These are phyloP conservation scores for Schwanniomyces occidentalis DNA, from an alignment of 805 yeast species.

Conservation along the genomic window DNA sequence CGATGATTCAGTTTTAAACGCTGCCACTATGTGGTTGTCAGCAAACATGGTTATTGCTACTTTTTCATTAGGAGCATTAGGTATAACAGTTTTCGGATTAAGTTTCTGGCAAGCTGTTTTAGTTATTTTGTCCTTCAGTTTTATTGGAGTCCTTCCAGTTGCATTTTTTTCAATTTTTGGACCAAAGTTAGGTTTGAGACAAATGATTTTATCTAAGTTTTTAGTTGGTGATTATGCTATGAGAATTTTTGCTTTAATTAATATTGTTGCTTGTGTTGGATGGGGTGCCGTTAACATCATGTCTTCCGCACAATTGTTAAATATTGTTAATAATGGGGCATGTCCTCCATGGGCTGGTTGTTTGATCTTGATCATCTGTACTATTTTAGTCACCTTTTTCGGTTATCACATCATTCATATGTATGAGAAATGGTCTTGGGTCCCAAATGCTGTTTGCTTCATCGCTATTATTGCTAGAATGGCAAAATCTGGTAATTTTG, in stretches of 20 bases:
- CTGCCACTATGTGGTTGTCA: constrained; percentile 89
- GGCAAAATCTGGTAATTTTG: constrained; percentile 64
- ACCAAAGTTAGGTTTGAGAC: constrained; percentile 82
- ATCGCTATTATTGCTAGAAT: constrained; percentile 78
- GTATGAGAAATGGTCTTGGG: constrained; percentile 86
- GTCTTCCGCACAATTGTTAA: constrained; percentile 81
- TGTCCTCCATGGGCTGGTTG: constrained; percentile 94
- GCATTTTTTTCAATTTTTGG: constrained; percentile 85
- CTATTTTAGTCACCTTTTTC: constrained; percentile 73
- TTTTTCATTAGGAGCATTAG: constrained; percentile 68
- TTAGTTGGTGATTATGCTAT: constrained; percentile 74
- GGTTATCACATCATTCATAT: constrained; percentile 82
- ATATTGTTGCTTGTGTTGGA: constrained; percentile 85
- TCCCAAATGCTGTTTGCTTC: constrained; percentile 74
- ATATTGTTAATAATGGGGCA: constrained; percentile 64
- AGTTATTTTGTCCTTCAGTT: constrained; percentile 67
- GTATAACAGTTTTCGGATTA: constrained; percentile 60
- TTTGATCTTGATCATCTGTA: constrained; percentile 63
- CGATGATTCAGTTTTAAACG: constrained; percentile 62
- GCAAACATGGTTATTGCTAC: constrained; percentile 89
- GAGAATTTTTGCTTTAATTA: constrained; percentile 75
- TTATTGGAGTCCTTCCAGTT: constrained; percentile 74
- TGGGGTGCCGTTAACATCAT: constrained; percentile 95
- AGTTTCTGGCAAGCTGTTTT: constrained; percentile 73
- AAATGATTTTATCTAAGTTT: constrained; percentile 78